Evolutionary conservation across 192 early-diverging fungal genomes (phyloP), one percentile per base, ranked within the genome.

Genomic region (Coemansia sp.): DNA sequence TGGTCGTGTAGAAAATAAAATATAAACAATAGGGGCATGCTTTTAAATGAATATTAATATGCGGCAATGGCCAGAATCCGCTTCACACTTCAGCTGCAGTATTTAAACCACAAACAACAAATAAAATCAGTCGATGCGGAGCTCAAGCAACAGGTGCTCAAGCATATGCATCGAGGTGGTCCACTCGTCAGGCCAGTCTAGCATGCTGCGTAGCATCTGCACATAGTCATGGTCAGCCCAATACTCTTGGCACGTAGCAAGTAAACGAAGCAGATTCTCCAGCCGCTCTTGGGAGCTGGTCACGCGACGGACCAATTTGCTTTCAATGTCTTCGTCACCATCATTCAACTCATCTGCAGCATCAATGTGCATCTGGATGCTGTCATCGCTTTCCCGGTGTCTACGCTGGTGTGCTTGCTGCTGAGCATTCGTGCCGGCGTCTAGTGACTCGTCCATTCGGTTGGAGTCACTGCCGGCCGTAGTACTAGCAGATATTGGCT

Each of bases 111-210:
- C 29, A 32, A 32, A 32, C 5, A 32, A 5, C 29, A 32, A 32
- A 32, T 32, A 32, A 32, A 32, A 32, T 32, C 29, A 80, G 69
- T 80, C 77, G 51, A 80, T 70, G 19, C 72, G 51, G 15, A 80
- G 68, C 51, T 80, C 77, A 14, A 80, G 69, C n/a, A 80, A 59
- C 37, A 80, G 49, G 6, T 72, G 72, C 53, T 80, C 77, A 8
- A 80, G 72, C 72, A 80, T 80, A n/a, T 80, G 77, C 77, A 80
- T 80, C 14, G 77, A 80, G 9, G 77, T 74, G 38, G 77, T 80
- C 77, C 77, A 80, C 52, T 80, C 77, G 63, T 80, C 77, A 21
- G 77, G 77, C 77, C 77, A 80, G 54, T 67, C 41, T 15, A 80
- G 77, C 69, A 80, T 70, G 14, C 70, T 67, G 15, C 69, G 67